Conservation (phyloP, 352 stramenopile species). For the Elongisporangium anandrum region DNA sequence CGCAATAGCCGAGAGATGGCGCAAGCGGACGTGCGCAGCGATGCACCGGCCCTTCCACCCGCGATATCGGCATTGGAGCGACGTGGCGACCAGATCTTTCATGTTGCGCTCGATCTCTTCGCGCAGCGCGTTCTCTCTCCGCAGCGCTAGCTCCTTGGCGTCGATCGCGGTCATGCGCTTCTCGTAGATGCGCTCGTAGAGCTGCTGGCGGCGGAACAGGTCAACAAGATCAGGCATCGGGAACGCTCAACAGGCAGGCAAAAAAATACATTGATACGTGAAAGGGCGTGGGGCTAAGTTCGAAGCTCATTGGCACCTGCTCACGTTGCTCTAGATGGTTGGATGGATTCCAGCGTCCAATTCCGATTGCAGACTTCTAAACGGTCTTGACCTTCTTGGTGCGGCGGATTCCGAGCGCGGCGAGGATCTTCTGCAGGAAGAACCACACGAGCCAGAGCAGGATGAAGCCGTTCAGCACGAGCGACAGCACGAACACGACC, state of each 20-base stretch:
- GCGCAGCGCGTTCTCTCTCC: constrained; percentile 53
- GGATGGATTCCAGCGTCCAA: neutral
- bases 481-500: constrained; percentile 38
- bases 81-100: constrained; percentile 68
- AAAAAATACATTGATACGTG: neutral
- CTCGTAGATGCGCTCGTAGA: constrained; percentile 52
- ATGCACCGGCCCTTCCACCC: constrained; percentile 53
- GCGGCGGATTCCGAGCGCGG: constrained; percentile 5
- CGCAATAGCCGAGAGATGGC: constrained; percentile 43
- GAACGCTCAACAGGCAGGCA: neutral
- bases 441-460: constrained; percentile 64
- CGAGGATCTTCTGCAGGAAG: constrained; percentile 34
- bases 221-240: constrained; percentile 44
- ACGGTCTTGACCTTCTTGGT: constrained; percentile 1
- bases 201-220: constrained; percentile 40
- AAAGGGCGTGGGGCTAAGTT: neutral
- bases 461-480: constrained; percentile 48
- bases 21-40: constrained; percentile 18
- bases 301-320: too few relatives aligned
- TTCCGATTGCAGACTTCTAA: neutral
- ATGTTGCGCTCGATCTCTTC: constrained; percentile 75
- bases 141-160: constrained; percentile 34
- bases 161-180: constrained; percentile 42
- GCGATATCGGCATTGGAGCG: constrained; percentile 57
- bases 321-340: too few relatives aligned